A percentile compares a stretch with the other conserved stretches of the same genome.
phyloP scores from a whole-genome alignment of 78 protist genomes.

The Polysphondylium violaceum region DNA sequence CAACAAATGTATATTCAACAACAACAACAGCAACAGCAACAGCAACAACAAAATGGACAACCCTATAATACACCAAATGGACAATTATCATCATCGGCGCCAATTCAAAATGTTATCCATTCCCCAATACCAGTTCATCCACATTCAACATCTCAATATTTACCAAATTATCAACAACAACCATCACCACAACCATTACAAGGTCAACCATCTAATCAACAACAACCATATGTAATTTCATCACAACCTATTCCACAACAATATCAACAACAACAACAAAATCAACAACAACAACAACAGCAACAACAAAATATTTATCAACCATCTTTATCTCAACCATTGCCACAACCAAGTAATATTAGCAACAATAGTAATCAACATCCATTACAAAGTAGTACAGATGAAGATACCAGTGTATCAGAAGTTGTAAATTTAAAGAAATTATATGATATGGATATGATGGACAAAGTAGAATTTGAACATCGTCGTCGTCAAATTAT shows the following conservation, averaged over 20 bases:
- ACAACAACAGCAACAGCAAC: slow-evolving; percentile 47
- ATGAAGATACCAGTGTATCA: slow-evolving; percentile 45
- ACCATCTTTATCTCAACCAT: neutral
- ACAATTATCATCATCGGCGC: slow-evolving; percentile 58
- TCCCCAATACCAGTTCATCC: slow-evolving; percentile 48
- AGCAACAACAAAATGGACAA: slow-evolving; percentile 21
- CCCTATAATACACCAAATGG: neutral
- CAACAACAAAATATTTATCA: neutral
- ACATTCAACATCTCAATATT: neutral
- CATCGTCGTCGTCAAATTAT: slow-evolving; percentile 66
- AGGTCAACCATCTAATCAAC: slow-evolving; percentile 45
- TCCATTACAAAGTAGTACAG: slow-evolving; percentile 45
- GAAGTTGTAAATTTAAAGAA: slow-evolving; percentile 69
- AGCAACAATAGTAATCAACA: neutral
- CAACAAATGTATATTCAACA: slow-evolving; percentile 17
- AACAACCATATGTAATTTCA: slow-evolving; percentile 12
- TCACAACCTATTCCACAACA: slow-evolving; percentile 46
- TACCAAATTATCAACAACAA: too few relatives aligned
- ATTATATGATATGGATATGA: slow-evolving; percentile 53
- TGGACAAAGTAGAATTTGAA: slow-evolving; percentile 75
- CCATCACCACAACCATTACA: slow-evolving; percentile 19
- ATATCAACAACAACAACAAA: slow-evolving; percentile 20
- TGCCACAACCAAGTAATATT: neutral
- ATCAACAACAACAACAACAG: slow-evolving; percentile 14
- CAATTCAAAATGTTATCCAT: slow-evolving; percentile 34